These are phyloP conservation scores for Zygosaccharomyces rouxii DNA, from an alignment of 805 yeast species.

Conservation along the genomic window DNA sequence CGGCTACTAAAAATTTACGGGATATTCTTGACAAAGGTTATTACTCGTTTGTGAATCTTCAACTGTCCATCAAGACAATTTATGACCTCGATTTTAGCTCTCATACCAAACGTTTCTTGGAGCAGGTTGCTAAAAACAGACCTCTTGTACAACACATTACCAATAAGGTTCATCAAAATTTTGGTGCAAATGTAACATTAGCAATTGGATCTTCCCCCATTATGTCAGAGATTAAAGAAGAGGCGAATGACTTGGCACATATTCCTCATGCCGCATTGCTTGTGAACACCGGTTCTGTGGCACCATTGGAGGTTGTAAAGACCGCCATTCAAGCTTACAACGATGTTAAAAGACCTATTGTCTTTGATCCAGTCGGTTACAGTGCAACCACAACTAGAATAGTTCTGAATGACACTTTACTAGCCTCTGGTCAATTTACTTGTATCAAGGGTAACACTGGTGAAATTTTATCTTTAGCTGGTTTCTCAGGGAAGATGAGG, in stretches of 20 bases:
- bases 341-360: slow-evolving; percentile 51
- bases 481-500: slow-evolving; percentile 47
- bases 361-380: slow-evolving; percentile 90
- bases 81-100: background rate
- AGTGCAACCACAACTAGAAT: slow-evolving; percentile 70
- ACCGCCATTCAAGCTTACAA: slow-evolving; percentile 60
- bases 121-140: slow-evolving; percentile 27
- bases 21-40: slow-evolving; percentile 18
- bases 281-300: slow-evolving; percentile 73
- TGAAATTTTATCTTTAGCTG: slow-evolving; percentile 65
- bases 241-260: slow-evolving; percentile 60
- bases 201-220: slow-evolving; percentile 85
- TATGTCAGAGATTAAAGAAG: slow-evolving; percentile 72
- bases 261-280: slow-evolving; percentile 54
- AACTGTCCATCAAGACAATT: background rate
- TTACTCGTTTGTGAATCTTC: slow-evolving; percentile 18
- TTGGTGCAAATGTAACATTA: slow-evolving; percentile 80
- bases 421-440: slow-evolving; percentile 53
- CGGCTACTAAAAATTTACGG: slow-evolving; percentile 43
- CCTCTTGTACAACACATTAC: slow-evolving; percentile 87
- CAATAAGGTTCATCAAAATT: slow-evolving; percentile 80
- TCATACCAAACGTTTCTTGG: slow-evolving; percentile 15
- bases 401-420: slow-evolving; percentile 42
- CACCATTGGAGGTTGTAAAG: slow-evolving; percentile 42
- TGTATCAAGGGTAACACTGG: slow-evolving; percentile 84